Evolutionary conservation across 2,329 filamentous ascomycete species (phyloP), one percentile per base, ranked within the genome.

Genomic region (Colletotrichum zoysiae): DNA sequence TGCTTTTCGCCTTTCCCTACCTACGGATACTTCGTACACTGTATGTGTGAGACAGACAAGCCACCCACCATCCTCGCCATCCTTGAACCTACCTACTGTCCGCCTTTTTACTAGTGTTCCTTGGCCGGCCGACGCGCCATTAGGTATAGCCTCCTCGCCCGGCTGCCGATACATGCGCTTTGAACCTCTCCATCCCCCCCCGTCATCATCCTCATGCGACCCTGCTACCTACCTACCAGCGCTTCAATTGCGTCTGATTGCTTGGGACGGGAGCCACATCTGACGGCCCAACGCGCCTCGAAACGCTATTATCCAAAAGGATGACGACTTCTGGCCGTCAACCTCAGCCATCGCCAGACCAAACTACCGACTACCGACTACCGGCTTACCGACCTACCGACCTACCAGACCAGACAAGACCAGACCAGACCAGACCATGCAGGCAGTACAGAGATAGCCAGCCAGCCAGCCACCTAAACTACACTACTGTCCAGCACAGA

Each of bases 281-380:
- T 53, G 46, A 16, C 35, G 16, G 38, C 48, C 33, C 59, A 26
- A 53, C 11, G 23, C 35, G 42, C 66, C 59, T 51, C 63, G 66
- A 66, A 59, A 59, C 55, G 18, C 33, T 11, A 35, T 46, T 30
- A 30, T 4, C 63, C 44, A 40, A 30, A 51, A 38, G 16, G n/a
- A n/a, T 26, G 18, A 30, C 35, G n/a, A 33, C 1, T 42, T 35
- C 23, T 9, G 26, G 44, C 18, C 42, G 35, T 14, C 51, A 56
- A 7, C 42, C 14, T 51, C 14, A 42, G 40, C 40, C 40, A 6
- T 16, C 40, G 40, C 7, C 42, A 44, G 8, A 20, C 40, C 12
- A 38, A 30, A 30, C 30, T 30, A 30, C 30, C 30, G 30, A 30
- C 30, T 30, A 26, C 26, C 26, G 26, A 30, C 30, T 30, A 26